Evolutionary conservation across 768 basidiomycete genomes (phyloP), one percentile per base, ranked within the genome.

Genomic region (Coprinopsis sp.): DNA sequence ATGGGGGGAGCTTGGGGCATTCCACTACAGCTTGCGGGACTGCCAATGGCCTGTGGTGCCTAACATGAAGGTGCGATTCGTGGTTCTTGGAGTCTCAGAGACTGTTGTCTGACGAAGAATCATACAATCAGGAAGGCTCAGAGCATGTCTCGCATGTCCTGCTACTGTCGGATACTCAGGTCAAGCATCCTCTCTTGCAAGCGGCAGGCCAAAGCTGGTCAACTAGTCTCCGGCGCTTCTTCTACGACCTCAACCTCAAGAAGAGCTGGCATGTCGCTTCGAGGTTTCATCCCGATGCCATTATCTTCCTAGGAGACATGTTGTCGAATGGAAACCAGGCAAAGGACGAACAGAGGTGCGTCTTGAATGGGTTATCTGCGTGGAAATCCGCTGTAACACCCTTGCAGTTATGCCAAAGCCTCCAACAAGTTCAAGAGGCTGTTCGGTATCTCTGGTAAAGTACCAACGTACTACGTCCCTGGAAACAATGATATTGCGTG

Each of bases 401-500:
- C 37, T 22, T 30, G 49, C 52, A 91, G 89, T 58, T 88, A 87
- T 60, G 64, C 74, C 29, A 57, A 63, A 18, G 87, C 87, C 47
- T 70, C 67, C 16, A 63, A 66, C 27, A 74, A 79, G 43, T 91
- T 91, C 67, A 74, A 78, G 54, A 65, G 68, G 3, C 79, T 82
- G 24, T 89, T 89, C 56, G 59, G 68, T 14, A 54, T 68, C 1
- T 61, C 74, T 16, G 46, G 65, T 12, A 64, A 65, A 3, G 60
- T 69, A 13, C 58, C 68, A 1, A 69, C 73, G 43, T 75, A 81
- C 64, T 81, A 78, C 56, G 69, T 89, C 33, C 82, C 86, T 6
- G 90, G 90, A n/a, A 92, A 92, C 54, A 84, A 82, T 53, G 90
- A 92, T 54, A 73, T 92, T 36, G 81, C 81, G 76, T 83, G 37